Evolutionary conservation across 2,329 filamentous ascomycete species (phyloP).

Genomic region (Didymella exigua): DNA sequence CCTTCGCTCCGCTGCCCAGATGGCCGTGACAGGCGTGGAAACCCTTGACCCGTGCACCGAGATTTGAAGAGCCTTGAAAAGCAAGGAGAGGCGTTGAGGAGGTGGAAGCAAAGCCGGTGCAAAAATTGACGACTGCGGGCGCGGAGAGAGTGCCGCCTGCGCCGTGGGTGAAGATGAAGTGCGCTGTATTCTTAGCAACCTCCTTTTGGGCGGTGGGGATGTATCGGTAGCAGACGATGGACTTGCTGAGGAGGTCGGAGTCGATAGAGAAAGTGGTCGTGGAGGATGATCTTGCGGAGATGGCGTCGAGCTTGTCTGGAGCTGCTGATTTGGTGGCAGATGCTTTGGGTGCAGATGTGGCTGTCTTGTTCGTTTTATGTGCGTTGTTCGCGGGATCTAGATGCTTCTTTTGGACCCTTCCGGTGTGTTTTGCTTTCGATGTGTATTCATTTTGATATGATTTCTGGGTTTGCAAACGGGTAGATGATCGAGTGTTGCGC

Average conservation of each 20-base stretch:
- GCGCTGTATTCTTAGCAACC: not conserved
- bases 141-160: conserved; percentile 51
- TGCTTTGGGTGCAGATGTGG: not conserved
- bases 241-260: conserved; percentile 25
- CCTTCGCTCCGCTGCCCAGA: conserved; percentile 10
- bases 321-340: not conserved
- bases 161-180: conserved; percentile 54
- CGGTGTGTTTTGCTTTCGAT: not conserved
- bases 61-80: conserved; percentile 52
- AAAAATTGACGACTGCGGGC: conserved; percentile 50
- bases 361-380: not conserved
- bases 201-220: not conserved
- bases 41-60: conserved; percentile 44
- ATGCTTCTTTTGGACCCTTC: not conserved
- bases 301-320: not conserved
- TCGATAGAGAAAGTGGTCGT: conserved; percentile 17
- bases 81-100: conserved; percentile 29
- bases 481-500: conserved; percentile 24
- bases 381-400: not conserved
- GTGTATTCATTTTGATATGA: not conserved
- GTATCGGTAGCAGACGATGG: conserved; percentile 31
- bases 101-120: conserved; percentile 41
- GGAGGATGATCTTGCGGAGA: not conserved
- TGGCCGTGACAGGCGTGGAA: conserved; percentile 43
- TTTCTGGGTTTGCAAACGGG: not conserved